Percentiles rank a stretch among this genome's conserved stretches.
Evolutionary conservation across 2,329 filamentous ascomycete genomes (phyloP).

Genomic region (Alternaria viburni): DNA sequence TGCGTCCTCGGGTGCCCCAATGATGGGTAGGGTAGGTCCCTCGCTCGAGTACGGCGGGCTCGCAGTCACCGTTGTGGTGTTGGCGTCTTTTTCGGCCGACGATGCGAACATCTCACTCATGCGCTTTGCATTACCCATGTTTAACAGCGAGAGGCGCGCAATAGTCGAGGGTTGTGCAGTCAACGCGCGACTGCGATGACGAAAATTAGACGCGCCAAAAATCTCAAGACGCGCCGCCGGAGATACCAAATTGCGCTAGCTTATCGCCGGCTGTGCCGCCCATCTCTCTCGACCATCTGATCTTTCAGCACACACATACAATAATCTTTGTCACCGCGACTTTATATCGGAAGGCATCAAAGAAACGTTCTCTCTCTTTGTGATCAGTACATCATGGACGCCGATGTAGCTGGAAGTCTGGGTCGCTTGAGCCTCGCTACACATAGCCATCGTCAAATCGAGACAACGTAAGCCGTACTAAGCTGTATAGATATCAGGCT

Average conservation of each 20-base stretch:
- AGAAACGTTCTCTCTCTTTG: neutral
- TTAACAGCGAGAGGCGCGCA: neutral
- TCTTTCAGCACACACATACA: neutral
- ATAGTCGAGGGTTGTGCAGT: neutral
- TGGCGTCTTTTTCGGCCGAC: constrained; percentile 12
- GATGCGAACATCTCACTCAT: constrained; percentile 31
- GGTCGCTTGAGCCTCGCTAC: neutral
- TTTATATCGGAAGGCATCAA: neutral
- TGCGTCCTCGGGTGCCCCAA: constrained; percentile 3
- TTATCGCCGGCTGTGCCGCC: constrained; percentile 8
- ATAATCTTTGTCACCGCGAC: neutral
- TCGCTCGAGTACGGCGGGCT: constrained; percentile 27
- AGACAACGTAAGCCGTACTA: neutral
- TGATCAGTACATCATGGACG: neutral
- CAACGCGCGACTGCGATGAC: neutral
- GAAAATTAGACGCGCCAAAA: constrained; percentile 15
- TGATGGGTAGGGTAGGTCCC: constrained; percentile 26
- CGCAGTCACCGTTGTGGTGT: constrained; percentile 2
- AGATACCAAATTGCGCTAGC: neutral
- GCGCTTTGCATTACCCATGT: constrained; percentile 23
- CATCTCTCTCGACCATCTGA: neutral
- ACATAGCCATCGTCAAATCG: neutral
- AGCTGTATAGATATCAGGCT: neutral
- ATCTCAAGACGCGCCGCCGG: constrained; percentile 10
- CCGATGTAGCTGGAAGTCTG: neutral